Conservation (phyloP, 352 stramenopile genomes). For the Phytophthora cryptogea region DNA sequence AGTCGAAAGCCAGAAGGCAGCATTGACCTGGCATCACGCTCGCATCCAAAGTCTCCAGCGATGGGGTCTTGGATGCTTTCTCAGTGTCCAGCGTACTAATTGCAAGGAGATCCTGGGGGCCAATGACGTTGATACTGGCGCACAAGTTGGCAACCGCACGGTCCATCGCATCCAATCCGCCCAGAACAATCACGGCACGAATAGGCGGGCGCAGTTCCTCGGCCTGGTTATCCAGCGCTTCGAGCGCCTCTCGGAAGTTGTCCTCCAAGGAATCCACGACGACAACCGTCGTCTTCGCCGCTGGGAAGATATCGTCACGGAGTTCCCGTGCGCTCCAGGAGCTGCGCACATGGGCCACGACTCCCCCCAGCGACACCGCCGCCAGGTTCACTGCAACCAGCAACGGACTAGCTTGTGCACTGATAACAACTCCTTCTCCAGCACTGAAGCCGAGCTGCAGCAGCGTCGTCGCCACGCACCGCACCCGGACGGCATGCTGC, state of each 20-base stretch:
- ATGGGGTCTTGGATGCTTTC: conserved; percentile 18
- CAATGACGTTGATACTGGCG: conserved; percentile 51
- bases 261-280: conserved; percentile 59
- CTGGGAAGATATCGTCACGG: conserved; percentile 53
- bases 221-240: conserved; percentile 20
- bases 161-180: conserved; percentile 1
- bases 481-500: conserved; percentile 35
- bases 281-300: conserved; percentile 54
- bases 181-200: conserved; percentile 56
- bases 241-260: conserved; percentile 49
- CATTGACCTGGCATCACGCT: conserved; percentile 45
- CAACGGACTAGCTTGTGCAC: conserved; percentile 42
- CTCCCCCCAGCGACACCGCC: conserved; percentile 52
- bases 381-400: conserved; percentile 71
- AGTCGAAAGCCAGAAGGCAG: conserved; percentile 68
- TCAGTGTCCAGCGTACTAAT: conserved; percentile 32
- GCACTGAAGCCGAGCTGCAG: conserved; percentile 54
- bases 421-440: conserved; percentile 67
- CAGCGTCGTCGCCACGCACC: conserved; percentile 49
- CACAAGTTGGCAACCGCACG: conserved; percentile 31
- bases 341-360: conserved; percentile 59
- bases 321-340: conserved; percentile 63
- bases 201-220: conserved; percentile 34
- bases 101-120: conserved; percentile 43
- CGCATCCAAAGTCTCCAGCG: conserved; percentile 36